Conservation (phyloP, 148 eudicot genomes). For the Heliosperma pusillum region DNA sequence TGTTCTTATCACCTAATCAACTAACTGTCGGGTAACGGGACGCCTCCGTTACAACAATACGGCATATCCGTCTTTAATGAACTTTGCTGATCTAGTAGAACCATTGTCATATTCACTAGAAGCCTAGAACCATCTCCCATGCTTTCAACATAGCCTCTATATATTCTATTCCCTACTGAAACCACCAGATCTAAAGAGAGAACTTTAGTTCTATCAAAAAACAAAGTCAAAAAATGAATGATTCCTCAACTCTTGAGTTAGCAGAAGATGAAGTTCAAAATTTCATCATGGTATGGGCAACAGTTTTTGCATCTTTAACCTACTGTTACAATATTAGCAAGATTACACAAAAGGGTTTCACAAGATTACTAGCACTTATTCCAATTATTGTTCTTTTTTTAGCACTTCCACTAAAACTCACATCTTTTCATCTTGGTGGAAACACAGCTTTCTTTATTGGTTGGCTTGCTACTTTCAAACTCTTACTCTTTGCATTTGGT, state of each 20-base stretch:
- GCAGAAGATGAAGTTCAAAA: conserved; percentile 50
- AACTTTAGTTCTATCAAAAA: not conserved
- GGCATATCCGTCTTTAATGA: no score
- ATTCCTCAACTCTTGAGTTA: conserved; percentile 22
- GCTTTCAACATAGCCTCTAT: no score
- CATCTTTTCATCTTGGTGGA: conserved; percentile 44
- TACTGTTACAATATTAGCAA: conserved; percentile 34
- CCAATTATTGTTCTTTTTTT: conserved; percentile 40
- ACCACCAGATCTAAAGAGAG: no score
- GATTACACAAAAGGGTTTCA: conserved; percentile 26
- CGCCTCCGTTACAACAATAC: no score
- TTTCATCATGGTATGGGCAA: conserved; percentile 38
- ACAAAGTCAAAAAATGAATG: not conserved
- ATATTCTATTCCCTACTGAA: no score
- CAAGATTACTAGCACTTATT: conserved; percentile 28
- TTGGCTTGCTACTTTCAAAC: conserved; percentile 54
- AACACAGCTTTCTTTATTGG: conserved; percentile 39
- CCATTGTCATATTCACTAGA: no score
- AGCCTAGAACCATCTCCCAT: no score
- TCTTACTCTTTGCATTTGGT: conserved; percentile 43
- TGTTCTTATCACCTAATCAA: no score
- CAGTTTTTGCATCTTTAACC: conserved; percentile 30
- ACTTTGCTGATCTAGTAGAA: no score
- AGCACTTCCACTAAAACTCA: conserved; percentile 38
- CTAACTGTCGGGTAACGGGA: no score